Evolutionary conservation across 345 rosid species (phyloP).

Genomic region (Salix udensis): DNA sequence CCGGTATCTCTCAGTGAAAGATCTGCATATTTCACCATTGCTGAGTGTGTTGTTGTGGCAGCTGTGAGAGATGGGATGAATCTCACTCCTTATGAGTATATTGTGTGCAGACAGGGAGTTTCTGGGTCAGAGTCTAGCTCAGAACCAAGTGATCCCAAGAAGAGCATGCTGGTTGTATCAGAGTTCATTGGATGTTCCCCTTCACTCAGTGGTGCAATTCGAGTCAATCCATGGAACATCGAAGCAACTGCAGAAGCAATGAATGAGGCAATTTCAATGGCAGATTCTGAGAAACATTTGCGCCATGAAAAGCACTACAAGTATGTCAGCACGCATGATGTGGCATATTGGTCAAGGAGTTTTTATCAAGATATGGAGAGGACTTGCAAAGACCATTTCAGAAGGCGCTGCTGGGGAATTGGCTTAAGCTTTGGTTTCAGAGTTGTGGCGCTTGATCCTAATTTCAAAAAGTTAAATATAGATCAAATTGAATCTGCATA

Average conservation of each 20-base stretch:
- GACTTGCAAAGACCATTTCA: conserved; percentile 66
- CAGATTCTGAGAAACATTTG: conserved; percentile 58
- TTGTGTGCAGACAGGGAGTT: conserved; percentile 65
- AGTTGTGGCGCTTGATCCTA: conserved; percentile 72
- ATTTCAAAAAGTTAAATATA: conserved; percentile 54
- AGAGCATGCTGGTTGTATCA: conserved; percentile 74
- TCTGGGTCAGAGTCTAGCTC: conserved; percentile 34
- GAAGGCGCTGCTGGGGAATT: conserved; percentile 69
- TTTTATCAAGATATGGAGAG: conserved; percentile 76
- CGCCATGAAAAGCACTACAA: conserved; percentile 95
- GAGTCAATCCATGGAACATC: conserved; percentile 70
- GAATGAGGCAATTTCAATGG: conserved; percentile 68
- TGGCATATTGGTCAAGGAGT: conserved; percentile 71
- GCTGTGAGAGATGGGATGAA: conserved; percentile 87
- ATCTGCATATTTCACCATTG: conserved; percentile 60
- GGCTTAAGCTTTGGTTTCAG: conserved; percentile 73
- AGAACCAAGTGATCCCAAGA: conserved; percentile 41
- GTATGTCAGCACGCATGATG: conserved; percentile 71
- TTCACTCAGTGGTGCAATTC: conserved; percentile 74
- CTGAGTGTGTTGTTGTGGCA: conserved; percentile 70
- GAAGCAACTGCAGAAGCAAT: conserved; percentile 71
- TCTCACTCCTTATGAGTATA: conserved; percentile 70
- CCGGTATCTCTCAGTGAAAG: conserved; percentile 57
- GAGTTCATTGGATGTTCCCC: conserved; percentile 87
- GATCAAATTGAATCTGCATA: conserved; percentile 54